Conservation (phyloP, 2,329 filamentous ascomycete genomes). For the Colletotrichum echinochloae region DNA sequence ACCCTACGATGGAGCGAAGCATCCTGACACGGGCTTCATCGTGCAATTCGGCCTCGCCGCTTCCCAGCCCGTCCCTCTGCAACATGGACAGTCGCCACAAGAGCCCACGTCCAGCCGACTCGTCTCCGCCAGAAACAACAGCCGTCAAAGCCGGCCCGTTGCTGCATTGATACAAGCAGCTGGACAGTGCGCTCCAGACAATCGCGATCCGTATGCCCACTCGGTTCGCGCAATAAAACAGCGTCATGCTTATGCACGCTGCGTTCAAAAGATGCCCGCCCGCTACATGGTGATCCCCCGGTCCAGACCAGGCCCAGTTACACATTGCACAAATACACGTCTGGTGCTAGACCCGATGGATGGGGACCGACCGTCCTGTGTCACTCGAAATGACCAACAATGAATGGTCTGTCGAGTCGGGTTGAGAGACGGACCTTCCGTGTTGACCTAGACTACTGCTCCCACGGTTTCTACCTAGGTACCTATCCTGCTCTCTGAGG, state of each 20-base stretch:
- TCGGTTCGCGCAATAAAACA: not conserved
- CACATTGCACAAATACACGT: constrained; percentile 1
- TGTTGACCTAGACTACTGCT: constrained; percentile 17
- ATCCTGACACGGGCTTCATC: not conserved
- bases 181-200: not conserved
- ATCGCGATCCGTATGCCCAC: not conserved
- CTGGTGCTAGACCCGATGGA: not conserved
- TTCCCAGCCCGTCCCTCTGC: constrained; percentile 12
- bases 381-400: constrained; percentile 18
- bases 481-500: no score
- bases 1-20: not conserved
- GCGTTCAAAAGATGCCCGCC: constrained; percentile 9
- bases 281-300: constrained; percentile 28
- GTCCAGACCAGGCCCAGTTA: constrained; percentile 8
- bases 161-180: constrained; percentile 7
- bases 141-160: not conserved
- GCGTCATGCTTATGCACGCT: constrained; percentile 11
- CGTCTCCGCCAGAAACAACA: constrained; percentile 16
- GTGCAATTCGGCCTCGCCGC: not conserved
- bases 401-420: constrained; percentile 9
- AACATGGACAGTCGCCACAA: constrained; percentile 17
- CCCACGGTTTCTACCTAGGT: no score
- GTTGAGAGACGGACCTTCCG: constrained; percentile 4
- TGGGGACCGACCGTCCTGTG: not conserved
- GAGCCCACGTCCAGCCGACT: constrained; percentile 19